Conservation (phyloP, 208 protist genomes). For the Leishmania tarentolae region DNA sequence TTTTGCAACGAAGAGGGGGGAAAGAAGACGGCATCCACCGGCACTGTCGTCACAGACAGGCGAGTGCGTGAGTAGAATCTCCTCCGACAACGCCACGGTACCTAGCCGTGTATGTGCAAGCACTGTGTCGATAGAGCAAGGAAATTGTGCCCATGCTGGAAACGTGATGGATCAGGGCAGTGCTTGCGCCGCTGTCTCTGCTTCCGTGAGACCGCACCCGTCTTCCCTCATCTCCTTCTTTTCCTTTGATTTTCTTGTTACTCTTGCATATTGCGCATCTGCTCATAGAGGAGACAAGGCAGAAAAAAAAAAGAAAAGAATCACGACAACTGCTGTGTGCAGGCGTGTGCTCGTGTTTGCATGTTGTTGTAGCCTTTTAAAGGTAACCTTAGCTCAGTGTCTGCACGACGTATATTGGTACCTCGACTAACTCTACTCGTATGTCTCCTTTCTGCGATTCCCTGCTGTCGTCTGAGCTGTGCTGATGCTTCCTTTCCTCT, state of each 20-base stretch:
- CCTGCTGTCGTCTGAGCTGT: neutral
- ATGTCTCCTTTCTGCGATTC: neutral
- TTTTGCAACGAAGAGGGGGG: neutral
- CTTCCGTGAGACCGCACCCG: neutral
- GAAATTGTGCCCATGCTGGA: neutral
- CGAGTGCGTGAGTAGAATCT: neutral
- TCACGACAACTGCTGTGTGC: neutral
- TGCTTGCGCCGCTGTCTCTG: neutral
- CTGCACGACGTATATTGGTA: neutral
- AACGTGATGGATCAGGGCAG: neutral
- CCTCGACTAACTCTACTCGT: slow-evolving; percentile 6
- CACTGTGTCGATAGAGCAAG: no score
- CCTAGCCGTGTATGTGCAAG: neutral
- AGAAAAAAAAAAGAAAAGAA: neutral
- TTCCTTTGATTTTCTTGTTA: neutral
- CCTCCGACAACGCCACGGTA: neutral
- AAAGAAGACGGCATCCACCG: neutral
- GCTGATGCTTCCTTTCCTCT: neutral
- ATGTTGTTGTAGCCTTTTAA: neutral
- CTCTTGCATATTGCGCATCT: neutral
- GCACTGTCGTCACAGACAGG: neutral
- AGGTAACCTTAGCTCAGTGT: neutral
- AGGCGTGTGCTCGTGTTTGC: neutral
- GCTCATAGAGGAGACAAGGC: neutral
- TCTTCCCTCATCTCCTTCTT: neutral